Evolutionary conservation across 139 green algal species (phyloP).

Genomic region (Chlamydomonas sp.): DNA sequence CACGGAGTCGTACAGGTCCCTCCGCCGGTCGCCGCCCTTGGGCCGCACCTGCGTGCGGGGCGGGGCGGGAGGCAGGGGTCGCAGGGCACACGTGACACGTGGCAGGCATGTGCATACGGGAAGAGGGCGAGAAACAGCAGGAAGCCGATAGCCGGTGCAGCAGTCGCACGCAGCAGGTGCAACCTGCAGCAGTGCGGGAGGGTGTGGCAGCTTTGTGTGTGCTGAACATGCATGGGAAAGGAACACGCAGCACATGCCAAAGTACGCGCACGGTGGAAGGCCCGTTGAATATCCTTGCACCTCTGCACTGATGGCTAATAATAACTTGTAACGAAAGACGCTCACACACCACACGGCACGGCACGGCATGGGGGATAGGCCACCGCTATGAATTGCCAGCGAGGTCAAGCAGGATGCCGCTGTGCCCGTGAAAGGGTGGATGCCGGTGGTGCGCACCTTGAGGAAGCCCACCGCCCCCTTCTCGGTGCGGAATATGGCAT

Average conservation of each 20-base stretch:
- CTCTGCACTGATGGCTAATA: too few species aligned
- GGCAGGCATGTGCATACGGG: too few species aligned
- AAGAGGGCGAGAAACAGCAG: too few species aligned
- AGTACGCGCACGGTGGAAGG: not conserved
- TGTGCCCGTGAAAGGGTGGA: not conserved
- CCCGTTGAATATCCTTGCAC: too few species aligned
- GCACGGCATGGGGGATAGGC: not conserved
- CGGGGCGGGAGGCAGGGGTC: not conserved
- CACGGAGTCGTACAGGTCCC: conserved; percentile 31
- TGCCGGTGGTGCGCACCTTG: conserved; percentile 8
- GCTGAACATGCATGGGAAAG: not conserved
- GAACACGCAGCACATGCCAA: not conserved
- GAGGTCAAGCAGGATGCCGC: too few species aligned
- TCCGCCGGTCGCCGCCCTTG: conserved; percentile 10
- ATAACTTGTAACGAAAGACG: not conserved
- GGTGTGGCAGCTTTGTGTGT: too few species aligned
- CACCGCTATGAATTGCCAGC: too few species aligned
- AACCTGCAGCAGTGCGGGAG: too few species aligned
- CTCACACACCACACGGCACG: not conserved
- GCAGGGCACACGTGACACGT: too few species aligned
- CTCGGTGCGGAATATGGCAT: conserved; percentile 39
- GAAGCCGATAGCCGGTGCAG: too few species aligned
- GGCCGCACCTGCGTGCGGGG: conserved; percentile 17
- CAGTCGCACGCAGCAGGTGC: too few species aligned
- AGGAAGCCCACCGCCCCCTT: conserved; percentile 46